Conservation (phyloP, 2,329 filamentous ascomycete genomes). For the Esteya vermicola region DNA sequence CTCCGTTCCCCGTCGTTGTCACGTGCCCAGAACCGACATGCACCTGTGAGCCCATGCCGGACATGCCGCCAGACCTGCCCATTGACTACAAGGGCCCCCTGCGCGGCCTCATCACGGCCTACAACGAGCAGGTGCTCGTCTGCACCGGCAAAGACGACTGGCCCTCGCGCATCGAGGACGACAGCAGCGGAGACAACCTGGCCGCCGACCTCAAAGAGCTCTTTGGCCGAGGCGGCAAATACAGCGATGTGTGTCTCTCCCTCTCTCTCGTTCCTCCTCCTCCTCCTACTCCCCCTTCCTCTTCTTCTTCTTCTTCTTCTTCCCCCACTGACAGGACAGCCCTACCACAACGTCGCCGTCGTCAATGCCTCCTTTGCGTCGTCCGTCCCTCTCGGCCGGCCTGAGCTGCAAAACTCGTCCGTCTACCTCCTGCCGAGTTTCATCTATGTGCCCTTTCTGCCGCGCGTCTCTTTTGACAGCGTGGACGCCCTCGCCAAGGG, state of each 20-base stretch:
- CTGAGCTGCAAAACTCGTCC: slow-evolving; percentile 40
- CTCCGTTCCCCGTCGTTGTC: slow-evolving; percentile 27
- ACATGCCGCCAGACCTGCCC: slow-evolving; percentile 50
- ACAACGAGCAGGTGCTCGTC: slow-evolving; percentile 70
- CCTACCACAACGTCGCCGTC: slow-evolving; percentile 68
- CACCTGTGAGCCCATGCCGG: slow-evolving; percentile 52
- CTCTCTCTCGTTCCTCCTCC: not conserved
- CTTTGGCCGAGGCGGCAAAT: slow-evolving; percentile 50
- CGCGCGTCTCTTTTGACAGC: slow-evolving; percentile 42
- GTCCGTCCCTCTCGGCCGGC: slow-evolving; percentile 32
- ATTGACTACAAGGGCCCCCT: slow-evolving; percentile 61
- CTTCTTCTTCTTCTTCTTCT: not conserved
- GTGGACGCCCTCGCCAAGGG: slow-evolving; percentile 46
- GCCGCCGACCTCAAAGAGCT: slow-evolving; percentile 59
- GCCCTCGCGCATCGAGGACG: slow-evolving; percentile 73
- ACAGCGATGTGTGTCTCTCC: slow-evolving; percentile 43
- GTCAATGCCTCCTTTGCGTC: slow-evolving; percentile 61
- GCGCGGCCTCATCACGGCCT: slow-evolving; percentile 63
- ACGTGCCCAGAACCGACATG: slow-evolving; percentile 67
- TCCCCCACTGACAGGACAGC: slow-evolving; percentile 36
- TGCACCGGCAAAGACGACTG: slow-evolving; percentile 73
- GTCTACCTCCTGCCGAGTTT: slow-evolving; percentile 74
- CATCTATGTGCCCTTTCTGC: slow-evolving; percentile 61
- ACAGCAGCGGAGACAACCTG: slow-evolving; percentile 51
- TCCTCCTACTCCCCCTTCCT: not conserved